These are phyloP conservation scores for Lipomyces orientalis DNA, from an alignment of 805 yeast species.

Conservation along the genomic window DNA sequence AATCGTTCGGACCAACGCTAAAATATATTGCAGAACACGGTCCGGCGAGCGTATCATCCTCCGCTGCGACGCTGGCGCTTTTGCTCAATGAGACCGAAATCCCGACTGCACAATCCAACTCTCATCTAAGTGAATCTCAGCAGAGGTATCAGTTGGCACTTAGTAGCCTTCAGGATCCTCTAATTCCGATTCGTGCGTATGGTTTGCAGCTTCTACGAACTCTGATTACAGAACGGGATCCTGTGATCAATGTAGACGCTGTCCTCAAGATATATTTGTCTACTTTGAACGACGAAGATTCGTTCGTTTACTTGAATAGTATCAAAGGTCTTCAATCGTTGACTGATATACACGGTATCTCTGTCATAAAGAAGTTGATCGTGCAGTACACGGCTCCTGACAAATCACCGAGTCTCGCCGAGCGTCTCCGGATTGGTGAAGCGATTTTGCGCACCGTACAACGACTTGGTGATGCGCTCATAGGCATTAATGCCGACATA, in stretches of 20 bases:
- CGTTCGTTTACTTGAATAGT: conserved; percentile 83
- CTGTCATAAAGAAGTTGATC: conserved; percentile 49
- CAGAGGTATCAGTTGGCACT: conserved; percentile 62
- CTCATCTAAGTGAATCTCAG: conserved; percentile 31
- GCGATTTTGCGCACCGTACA: conserved; percentile 68
- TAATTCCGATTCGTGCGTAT: conserved; percentile 84
- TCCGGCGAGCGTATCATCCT: conserved; percentile 23
- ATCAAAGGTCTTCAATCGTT: conserved; percentile 76
- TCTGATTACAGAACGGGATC: conserved; percentile 57
- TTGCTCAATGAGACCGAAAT: conserved; percentile 29
- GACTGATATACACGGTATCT: conserved; percentile 52
- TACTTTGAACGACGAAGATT: conserved; percentile 78
- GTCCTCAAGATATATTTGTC: conserved; percentile 66
- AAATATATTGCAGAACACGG: conserved; percentile 34
- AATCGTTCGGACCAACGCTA: conserved; percentile 27
- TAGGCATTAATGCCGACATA: conserved; percentile 51
- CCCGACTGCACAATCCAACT: conserved; percentile 1
- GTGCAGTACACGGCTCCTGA: conserved; percentile 46
- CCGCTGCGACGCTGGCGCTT: conserved; percentile 35
- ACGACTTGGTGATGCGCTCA: conserved; percentile 54
- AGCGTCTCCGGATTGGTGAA: conserved; percentile 81
- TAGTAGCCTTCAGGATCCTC: conserved; percentile 70
- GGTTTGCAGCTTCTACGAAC: conserved; percentile 72
- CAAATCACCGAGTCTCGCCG: conserved; percentile 56
- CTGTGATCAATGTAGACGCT: conserved; percentile 55